Evolutionary conservation across 495 filamentous ascomycete species (phyloP).

Genomic region (Bacidia rubella): DNA sequence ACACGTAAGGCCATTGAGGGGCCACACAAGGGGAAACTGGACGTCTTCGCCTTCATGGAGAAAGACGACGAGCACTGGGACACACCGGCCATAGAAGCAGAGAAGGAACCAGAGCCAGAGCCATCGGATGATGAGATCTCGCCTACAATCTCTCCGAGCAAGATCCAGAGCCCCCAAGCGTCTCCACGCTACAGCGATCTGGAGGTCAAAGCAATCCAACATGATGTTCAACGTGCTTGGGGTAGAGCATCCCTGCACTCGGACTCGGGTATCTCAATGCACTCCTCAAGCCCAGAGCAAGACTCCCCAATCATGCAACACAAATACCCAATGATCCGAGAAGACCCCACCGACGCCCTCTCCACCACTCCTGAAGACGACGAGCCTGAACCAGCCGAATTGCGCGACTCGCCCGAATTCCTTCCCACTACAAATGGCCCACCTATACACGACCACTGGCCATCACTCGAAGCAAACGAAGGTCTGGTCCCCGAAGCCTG

Average conservation of each 20-base stretch:
- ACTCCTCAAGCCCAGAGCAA: conserved; percentile 16
- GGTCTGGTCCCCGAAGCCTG: conserved; percentile 14
- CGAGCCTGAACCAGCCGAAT: not conserved
- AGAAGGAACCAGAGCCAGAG: not conserved
- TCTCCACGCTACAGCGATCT: conserved; percentile 18
- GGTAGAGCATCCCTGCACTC: conserved; percentile 14
- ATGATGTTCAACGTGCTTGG: conserved; percentile 10
- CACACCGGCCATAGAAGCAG: conserved; percentile 2
- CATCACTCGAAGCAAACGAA: conserved; percentile 5
- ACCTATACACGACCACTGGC: conserved; percentile 8
- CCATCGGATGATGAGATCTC: conserved; percentile 4
- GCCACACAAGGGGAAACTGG: conserved; percentile 7
- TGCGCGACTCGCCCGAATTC: not conserved
- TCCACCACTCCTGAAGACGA: not conserved
- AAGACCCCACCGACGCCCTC: not conserved
- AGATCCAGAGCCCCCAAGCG: conserved; percentile 1
- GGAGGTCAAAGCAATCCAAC: conserved; percentile 14
- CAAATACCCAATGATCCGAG: conserved; percentile 16
- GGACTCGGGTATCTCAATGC: conserved; percentile 18
- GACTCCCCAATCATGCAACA: conserved; percentile 15
- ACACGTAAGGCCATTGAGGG: not conserved
- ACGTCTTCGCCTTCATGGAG: conserved; percentile 20
- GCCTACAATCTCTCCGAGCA: conserved; percentile 1
- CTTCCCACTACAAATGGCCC: not conserved
- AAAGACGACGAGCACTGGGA: conserved; percentile 7